A percentile compares a stretch with the other conserved stretches of the same genome.
phyloP scores from a whole-genome alignment of 2,329 filamentous ascomycete species.

The Ramichloridium luteum region DNA sequence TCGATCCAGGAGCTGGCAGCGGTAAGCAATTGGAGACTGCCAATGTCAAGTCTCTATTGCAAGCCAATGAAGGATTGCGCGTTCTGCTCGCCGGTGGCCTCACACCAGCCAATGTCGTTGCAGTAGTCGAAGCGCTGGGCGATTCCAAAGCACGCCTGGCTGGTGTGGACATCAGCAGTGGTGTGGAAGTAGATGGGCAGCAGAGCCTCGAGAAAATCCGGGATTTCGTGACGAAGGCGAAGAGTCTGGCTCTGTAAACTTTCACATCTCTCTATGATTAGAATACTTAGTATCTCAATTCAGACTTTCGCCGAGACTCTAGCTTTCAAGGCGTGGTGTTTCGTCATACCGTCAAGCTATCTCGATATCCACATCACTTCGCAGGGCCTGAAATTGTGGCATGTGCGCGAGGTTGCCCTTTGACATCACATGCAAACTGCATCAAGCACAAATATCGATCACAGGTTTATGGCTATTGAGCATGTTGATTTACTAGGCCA shows the following conservation, averaged over 20 bases:
- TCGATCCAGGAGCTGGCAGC: constrained; percentile 76
- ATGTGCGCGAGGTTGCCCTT: too few relatives aligned
- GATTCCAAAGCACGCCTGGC: constrained; percentile 49
- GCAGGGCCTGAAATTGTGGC: too few relatives aligned
- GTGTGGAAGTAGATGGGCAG: constrained; percentile 71
- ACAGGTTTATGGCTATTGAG: too few relatives aligned
- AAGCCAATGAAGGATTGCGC: constrained; percentile 55
- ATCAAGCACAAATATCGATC: too few relatives aligned
- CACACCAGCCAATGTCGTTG: constrained; percentile 62
- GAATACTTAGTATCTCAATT: neutral
- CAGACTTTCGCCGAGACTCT: too few relatives aligned
- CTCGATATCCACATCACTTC: neutral
- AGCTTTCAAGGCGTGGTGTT: too few relatives aligned
- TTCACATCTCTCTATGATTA: too few relatives aligned
- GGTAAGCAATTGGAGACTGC: constrained; percentile 65
- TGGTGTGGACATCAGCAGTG: constrained; percentile 87
- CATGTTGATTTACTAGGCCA: too few relatives aligned
- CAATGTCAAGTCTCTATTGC: constrained; percentile 54
- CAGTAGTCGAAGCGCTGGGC: constrained; percentile 52
- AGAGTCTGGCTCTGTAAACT: constrained; percentile 28
- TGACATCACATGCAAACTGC: too few relatives aligned
- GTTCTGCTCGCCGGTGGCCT: constrained; percentile 79
- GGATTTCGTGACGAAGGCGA: constrained; percentile 66
- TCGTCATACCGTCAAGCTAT: neutral
- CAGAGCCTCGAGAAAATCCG: constrained; percentile 73